Conservation (phyloP, 331 rosid genomes). For the Phaseolus coccineus region DNA sequence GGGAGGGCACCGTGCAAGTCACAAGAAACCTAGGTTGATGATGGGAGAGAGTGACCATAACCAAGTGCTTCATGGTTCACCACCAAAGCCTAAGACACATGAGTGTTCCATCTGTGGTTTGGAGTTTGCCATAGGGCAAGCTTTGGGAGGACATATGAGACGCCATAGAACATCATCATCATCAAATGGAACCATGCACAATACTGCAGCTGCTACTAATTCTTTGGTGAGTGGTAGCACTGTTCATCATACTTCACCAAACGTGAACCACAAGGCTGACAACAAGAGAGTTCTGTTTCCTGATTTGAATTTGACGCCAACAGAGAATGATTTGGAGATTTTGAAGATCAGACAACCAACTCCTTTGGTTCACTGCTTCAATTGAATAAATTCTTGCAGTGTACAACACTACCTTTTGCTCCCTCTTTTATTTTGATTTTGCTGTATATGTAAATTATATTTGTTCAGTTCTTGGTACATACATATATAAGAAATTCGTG, state of each 20-base stretch:
- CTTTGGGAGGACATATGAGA: slow-evolving; percentile 98
- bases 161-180: slow-evolving; percentile 66
- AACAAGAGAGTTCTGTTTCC: slow-evolving; percentile 57
- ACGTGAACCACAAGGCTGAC: neutral
- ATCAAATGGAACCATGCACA: slow-evolving; percentile 21
- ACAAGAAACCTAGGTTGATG: slow-evolving; percentile 77
- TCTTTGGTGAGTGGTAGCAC: too few species aligned
- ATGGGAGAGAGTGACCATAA: slow-evolving; percentile 30
- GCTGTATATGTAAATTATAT: neutral
- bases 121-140: slow-evolving; percentile 91
- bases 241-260: too few species aligned
- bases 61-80: slow-evolving; percentile 47
- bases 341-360: slow-evolving; percentile 63
- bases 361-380: slow-evolving; percentile 60
- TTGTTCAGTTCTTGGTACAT: neutral
- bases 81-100: slow-evolving; percentile 77
- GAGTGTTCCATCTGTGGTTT: slow-evolving; percentile 89
- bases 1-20: slow-evolving; percentile 98
- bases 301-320: slow-evolving; percentile 88
- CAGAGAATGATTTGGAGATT: slow-evolving; percentile 73
- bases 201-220: neutral
- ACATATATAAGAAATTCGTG: neutral
- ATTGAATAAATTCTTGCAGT: slow-evolving; percentile 35
- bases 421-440: neutral
- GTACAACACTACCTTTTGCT: neutral